A percentile compares a stretch with the other conserved stretches of the same genome.
phyloP scores from a whole-genome alignment of 2,329 filamentous ascomycete species.

The Apiospora sp. region DNA sequence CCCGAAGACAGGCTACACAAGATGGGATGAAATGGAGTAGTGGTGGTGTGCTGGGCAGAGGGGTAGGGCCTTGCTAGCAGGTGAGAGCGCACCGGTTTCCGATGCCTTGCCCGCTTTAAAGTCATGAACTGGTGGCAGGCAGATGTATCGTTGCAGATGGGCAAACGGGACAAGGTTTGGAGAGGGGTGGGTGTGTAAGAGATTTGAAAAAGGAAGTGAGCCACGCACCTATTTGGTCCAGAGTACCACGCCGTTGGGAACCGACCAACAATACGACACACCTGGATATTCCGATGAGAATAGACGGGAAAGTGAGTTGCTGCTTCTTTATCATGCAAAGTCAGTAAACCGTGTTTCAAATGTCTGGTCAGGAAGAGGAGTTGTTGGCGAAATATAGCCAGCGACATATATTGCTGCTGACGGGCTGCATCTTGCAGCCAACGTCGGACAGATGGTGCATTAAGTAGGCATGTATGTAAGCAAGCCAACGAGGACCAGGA shows the following conservation, averaged over 20 bases:
- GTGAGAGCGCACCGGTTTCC: constrained; percentile 43
- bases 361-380: constrained; percentile 9
- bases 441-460: constrained; percentile 19
- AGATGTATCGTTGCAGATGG: constrained; percentile 46
- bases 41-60: constrained; percentile 38
- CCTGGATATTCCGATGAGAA: not conserved
- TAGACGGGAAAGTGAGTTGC: not conserved
- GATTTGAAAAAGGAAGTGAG: constrained; percentile 32
- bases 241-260: constrained; percentile 26
- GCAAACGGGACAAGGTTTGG: constrained; percentile 33
- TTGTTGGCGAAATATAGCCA: constrained; percentile 20
- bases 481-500: constrained; percentile 1
- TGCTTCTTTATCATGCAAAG: constrained; percentile 19
- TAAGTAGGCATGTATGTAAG: constrained; percentile 14
- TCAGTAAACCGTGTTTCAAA: constrained; percentile 23
- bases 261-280: not conserved
- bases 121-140: constrained; percentile 40
- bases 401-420: constrained; percentile 22
- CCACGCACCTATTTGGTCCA: constrained; percentile 40
- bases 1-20: constrained; percentile 36
- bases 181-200: constrained; percentile 33
- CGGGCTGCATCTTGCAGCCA: constrained; percentile 17
- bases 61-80: constrained; percentile 42
- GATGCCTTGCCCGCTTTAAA: constrained; percentile 39
- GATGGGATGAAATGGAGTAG: constrained; percentile 27